Conservation (phyloP, 495 filamentous ascomycete species). For the Penicillium diatomitis region DNA sequence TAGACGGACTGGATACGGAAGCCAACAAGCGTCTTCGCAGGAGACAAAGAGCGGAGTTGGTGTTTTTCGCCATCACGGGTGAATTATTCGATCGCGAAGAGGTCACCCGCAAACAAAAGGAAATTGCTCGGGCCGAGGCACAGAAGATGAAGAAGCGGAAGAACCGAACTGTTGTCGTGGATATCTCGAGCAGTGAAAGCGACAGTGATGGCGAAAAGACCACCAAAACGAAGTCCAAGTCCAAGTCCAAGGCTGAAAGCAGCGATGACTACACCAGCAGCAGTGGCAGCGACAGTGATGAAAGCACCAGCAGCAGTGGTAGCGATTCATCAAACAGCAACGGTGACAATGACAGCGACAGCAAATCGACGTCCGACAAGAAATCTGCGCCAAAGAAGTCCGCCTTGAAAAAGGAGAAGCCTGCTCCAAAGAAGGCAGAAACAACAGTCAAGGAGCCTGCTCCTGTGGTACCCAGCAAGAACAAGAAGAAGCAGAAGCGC, state of each 20-base stretch:
- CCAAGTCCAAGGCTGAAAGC: slow-evolving; percentile 12
- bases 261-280: slow-evolving; percentile 13
- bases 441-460: neutral
- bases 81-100: slow-evolving; percentile 20
- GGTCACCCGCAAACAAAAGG: slow-evolving; percentile 4
- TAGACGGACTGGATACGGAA: slow-evolving; percentile 33
- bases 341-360: slow-evolving; percentile 11
- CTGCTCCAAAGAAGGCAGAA: slow-evolving; percentile 4
- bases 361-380: slow-evolving; percentile 13
- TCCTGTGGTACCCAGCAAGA: slow-evolving; percentile 3
- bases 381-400: slow-evolving; percentile 5
- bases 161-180: slow-evolving; percentile 40
- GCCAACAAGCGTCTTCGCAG: slow-evolving; percentile 29
- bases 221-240: slow-evolving; percentile 3
- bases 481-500: slow-evolving; percentile 24
- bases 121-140: slow-evolving; percentile 22
- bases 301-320: slow-evolving; percentile 16
- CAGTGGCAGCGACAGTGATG: slow-evolving; percentile 3
- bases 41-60: slow-evolving; percentile 37
- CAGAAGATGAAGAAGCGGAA: slow-evolving; percentile 44
- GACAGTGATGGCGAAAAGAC: slow-evolving; percentile 13
- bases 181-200: slow-evolving; percentile 39
- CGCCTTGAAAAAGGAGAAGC: slow-evolving; percentile 4
- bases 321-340: slow-evolving; percentile 10
- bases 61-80: slow-evolving; percentile 34